Conservation (phyloP, 495 filamentous ascomycete genomes). For the Aspergillus affinis region DNA sequence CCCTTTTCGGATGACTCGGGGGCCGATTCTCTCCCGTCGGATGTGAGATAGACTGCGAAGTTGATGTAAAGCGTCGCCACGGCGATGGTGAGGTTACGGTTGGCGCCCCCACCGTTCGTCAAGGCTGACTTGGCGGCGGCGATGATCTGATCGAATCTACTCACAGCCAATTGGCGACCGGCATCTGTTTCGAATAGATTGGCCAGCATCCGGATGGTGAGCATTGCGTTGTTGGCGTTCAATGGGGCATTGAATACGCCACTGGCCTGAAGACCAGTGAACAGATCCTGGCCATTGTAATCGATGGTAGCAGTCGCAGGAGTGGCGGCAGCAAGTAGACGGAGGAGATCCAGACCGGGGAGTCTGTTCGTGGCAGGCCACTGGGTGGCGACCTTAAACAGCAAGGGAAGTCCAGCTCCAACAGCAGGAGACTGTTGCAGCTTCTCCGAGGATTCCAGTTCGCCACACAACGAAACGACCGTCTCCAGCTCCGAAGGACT, state of each 20-base stretch:
- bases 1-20: slow-evolving; percentile 55
- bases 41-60: slow-evolving; percentile 65
- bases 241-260: slow-evolving; percentile 57
- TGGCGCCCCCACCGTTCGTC: slow-evolving; percentile 49
- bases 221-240: slow-evolving; percentile 77
- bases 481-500: slow-evolving; percentile 65
- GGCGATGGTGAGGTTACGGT: slow-evolving; percentile 80
- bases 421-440: slow-evolving; percentile 36
- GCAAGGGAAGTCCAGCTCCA: slow-evolving; percentile 52
- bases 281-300: slow-evolving; percentile 54
- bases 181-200: slow-evolving; percentile 80
- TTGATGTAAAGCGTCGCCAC: slow-evolving; percentile 83
- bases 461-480: slow-evolving; percentile 53
- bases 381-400: slow-evolving; percentile 64
- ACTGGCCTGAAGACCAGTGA: slow-evolving; percentile 44
- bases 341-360: slow-evolving; percentile 81
- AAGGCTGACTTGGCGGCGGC: slow-evolving; percentile 47
- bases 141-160: slow-evolving; percentile 58
- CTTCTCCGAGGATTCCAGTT: slow-evolving; percentile 53
- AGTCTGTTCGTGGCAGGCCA: slow-evolving; percentile 81
- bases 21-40: slow-evolving; percentile 28
- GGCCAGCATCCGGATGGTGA: slow-evolving; percentile 75
- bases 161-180: slow-evolving; percentile 62
- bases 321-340: slow-evolving; percentile 68
- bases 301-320: slow-evolving; percentile 59